Evolutionary conservation across 2,329 filamentous ascomycete genomes (phyloP).

Genomic region (Colletotrichum sp.): DNA sequence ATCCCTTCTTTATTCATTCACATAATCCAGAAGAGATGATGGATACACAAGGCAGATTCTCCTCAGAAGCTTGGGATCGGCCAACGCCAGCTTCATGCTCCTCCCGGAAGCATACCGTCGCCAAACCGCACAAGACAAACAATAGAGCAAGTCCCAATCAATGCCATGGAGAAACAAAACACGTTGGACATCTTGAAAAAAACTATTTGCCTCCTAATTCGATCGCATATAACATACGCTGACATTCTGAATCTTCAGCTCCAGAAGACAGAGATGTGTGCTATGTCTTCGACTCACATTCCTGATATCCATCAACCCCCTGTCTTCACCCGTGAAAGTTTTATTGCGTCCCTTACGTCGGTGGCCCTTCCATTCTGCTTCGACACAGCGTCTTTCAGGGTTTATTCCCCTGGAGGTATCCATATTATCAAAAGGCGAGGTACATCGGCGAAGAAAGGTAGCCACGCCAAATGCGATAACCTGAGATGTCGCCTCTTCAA

Average conservation of each 20-base stretch:
- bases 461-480: neutral
- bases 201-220: accelerated
- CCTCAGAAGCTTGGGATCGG: neutral
- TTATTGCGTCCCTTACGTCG: neutral
- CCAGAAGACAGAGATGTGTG: neutral
- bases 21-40: neutral
- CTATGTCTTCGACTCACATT: neutral
- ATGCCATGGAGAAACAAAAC: neutral
- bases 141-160: neutral
- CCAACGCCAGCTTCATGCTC: neutral
- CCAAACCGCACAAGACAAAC: neutral
- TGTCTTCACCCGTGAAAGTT: neutral
- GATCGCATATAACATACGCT: accelerated
- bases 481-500: neutral
- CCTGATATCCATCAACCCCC: neutral
- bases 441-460: neutral
- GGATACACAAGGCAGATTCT: neutral
- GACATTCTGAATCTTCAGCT: accelerated
- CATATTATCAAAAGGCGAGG: neutral
- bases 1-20: neutral
- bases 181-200: neutral
- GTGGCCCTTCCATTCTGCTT: neutral
- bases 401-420: neutral
- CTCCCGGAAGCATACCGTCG: neutral
- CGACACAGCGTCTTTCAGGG: too few species aligned